Evolutionary conservation across 257 asterid genomes (phyloP).

Genomic region (Solanum etuberosum): DNA sequence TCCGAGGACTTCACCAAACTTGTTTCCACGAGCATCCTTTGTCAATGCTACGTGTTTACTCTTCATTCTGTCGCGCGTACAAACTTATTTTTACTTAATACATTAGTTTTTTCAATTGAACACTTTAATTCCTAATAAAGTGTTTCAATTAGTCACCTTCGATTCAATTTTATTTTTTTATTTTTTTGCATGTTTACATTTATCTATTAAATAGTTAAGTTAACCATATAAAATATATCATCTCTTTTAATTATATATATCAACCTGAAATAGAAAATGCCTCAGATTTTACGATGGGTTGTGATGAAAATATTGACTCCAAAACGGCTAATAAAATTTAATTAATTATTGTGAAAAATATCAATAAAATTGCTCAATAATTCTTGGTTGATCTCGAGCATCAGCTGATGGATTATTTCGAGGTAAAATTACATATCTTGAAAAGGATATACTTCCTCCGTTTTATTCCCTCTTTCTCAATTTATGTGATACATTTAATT

Average conservation of each 20-base stretch:
- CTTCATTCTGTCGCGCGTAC: no score
- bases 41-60: background rate
- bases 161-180: rapidly evolving
- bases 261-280: background rate
- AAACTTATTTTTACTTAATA: no score
- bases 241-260: background rate
- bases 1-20: background rate
- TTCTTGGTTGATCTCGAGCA: background rate
- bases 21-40: background rate
- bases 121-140: background rate
- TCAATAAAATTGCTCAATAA: background rate
- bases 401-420: background rate
- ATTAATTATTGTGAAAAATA: background rate
- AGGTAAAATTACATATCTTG: background rate
- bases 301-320: background rate
- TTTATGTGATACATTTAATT: no score
- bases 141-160: background rate
- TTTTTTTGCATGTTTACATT: background rate
- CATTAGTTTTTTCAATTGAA: no score
- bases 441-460: background rate
- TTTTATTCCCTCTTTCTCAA: background rate
- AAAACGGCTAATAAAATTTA: background rate
- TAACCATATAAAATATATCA: background rate
- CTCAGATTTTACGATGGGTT: background rate
- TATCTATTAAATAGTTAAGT: background rate